phyloP scores from a whole-genome alignment of 495 filamentous ascomycete species.

The Articulospora tetracladia region DNA sequence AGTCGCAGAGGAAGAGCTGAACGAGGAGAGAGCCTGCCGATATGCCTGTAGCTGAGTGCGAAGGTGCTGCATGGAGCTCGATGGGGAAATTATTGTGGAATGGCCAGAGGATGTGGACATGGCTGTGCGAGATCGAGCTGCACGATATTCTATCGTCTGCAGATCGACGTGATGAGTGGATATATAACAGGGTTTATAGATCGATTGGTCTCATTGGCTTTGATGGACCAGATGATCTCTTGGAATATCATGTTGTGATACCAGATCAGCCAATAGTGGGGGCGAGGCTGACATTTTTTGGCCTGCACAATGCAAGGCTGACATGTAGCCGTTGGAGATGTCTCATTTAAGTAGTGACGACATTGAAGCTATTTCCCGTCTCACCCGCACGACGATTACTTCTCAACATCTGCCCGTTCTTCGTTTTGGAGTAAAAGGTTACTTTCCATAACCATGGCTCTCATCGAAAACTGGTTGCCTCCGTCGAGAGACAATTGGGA shows the following conservation, averaged over 20 bases:
- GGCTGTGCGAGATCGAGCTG: neutral
- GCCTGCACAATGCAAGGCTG: slow-evolving; percentile 9
- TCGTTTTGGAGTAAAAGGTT: neutral
- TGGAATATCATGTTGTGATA: neutral
- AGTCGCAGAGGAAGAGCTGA: slow-evolving; percentile 12
- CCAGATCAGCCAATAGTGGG: neutral
- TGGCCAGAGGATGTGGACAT: neutral
- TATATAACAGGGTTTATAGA: too few species aligned
- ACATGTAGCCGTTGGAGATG: neutral
- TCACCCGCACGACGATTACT: neutral
- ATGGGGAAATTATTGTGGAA: slow-evolving; percentile 5
- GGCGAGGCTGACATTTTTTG: neutral
- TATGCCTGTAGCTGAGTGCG: neutral
- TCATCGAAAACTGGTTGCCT: slow-evolving; percentile 23
- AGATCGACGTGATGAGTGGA: neutral
- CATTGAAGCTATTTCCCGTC: slow-evolving; percentile 3
- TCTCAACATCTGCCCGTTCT: neutral
- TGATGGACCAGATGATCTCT: neutral
- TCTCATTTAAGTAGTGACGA: neutral
- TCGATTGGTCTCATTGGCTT: neutral
- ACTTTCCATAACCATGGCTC: slow-evolving; percentile 13
- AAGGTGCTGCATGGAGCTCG: slow-evolving; percentile 9
- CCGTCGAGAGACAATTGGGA: slow-evolving; percentile 23
- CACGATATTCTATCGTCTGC: neutral
- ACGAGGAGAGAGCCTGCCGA: slow-evolving; percentile 15